Evolutionary conservation across 768 basidiomycete species (phyloP), one percentile per base, ranked within the genome.

Genomic region (Leccinum truebloodii): DNA sequence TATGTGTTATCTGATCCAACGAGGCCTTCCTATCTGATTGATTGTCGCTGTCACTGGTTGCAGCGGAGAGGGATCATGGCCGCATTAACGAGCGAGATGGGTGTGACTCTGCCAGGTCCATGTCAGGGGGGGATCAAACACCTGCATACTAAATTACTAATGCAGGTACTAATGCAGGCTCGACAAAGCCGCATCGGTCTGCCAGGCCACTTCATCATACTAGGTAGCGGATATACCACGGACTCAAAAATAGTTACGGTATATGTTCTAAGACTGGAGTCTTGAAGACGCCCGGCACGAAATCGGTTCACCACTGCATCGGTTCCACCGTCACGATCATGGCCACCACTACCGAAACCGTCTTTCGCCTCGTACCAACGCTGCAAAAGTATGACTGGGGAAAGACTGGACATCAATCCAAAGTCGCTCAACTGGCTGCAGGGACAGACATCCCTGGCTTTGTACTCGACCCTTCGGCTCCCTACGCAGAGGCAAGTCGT

Each of bases 331-430:
- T 26, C 30, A 61, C 65, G 22, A 76, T 73, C 22, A 76, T 76
- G 75, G 65, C 52, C 46, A 64, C 60, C 55, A 55, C 64, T 24
- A 59, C 57, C 12, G 69, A 69, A 35, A 64, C 76, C 1, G 86
- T 94, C 16, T 94, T 97, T 79, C 90, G 88, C 73, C 82, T 98
- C 67, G 67, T 80, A 5, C 92, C 94, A 3, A 95, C 93, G 7
- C 84, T 86, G 1, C 95, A 98, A 72, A 83, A 86, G 62, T 98
- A 98, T 72, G 93, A 95, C 71, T 99, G 96, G 96, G 96, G 96
- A 20, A 95, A 92, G 78, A 77, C 84, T 16, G 96, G 96, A 4
- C 77, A 75, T 13, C 78, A 78, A 18, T 92, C 92, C 63, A 90
- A 92, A 72, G 97, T 92, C n/a, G 95, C 96, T 6, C 88, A 93